phyloP scores from a whole-genome alignment of 257 asterid species.

The Primulina eburnea region DNA sequence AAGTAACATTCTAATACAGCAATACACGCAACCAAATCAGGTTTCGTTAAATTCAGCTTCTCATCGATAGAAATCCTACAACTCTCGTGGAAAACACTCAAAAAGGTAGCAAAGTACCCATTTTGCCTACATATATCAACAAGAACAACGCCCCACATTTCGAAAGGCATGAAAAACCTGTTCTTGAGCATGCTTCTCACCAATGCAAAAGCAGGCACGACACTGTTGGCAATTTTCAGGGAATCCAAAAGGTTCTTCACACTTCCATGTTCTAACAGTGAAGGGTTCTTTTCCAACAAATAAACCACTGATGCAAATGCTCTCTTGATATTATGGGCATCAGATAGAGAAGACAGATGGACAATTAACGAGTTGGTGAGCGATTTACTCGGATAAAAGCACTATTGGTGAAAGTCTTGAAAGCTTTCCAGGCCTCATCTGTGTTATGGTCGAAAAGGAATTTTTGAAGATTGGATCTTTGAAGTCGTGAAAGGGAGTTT shows the following conservation, averaged over 20 bases:
- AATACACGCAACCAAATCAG: conserved; percentile 77
- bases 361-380: conserved; percentile 62
- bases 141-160: conserved; percentile 64
- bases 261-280: conserved; percentile 51
- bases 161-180: conserved; percentile 79
- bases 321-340: conserved; percentile 72
- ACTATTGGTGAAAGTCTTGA: conserved; percentile 63
- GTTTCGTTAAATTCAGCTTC: conserved; percentile 61
- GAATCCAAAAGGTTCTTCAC: conserved; percentile 58
- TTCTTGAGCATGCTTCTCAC: conserved; percentile 76
- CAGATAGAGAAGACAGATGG: conserved; percentile 58
- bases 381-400: conserved; percentile 68
- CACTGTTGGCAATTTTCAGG: conserved; percentile 54
- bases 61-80: conserved; percentile 75
- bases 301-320: conserved; percentile 75
- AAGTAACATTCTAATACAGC: conserved; percentile 82
- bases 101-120: conserved; percentile 61
- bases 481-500: conserved; percentile 40
- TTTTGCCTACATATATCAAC: conserved; percentile 61
- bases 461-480: conserved; percentile 44
- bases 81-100: conserved; percentile 64
- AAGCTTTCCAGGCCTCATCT: conserved; percentile 96
- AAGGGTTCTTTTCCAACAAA: conserved; percentile 71
- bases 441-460: conserved; percentile 52
- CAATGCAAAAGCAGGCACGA: conserved; percentile 86